A percentile compares a stretch with the other conserved stretches of the same genome.
Conservation (phyloP, 164 flowering plant genomes). For the Sedum album region DNA sequence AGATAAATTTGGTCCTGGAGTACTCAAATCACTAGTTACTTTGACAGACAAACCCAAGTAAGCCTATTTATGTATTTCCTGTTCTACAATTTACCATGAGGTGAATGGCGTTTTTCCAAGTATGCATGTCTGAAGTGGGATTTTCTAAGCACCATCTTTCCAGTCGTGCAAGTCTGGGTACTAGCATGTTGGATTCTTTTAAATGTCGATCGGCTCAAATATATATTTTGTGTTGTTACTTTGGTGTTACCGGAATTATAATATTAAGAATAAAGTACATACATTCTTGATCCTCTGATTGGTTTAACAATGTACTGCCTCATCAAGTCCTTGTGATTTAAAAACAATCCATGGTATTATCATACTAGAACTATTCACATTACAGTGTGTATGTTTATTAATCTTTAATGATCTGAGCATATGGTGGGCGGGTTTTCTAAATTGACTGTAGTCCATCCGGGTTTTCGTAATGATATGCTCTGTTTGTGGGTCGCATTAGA, state of each 20-base stretch:
- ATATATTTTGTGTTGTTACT: not conserved
- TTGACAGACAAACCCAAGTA: conserved; percentile 39
- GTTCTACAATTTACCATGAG: not conserved
- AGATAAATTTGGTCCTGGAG: conserved; percentile 66
- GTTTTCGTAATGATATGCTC: not conserved
- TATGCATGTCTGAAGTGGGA: not conserved
- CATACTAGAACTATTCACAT: not conserved
- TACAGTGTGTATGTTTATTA: too few relatives aligned
- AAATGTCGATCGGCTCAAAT: not conserved
- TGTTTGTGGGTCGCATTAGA: not conserved
- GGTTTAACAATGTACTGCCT: not conserved
- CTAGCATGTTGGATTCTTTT: not conserved
- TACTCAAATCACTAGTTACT: conserved; percentile 59
- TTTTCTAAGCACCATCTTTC: not conserved
- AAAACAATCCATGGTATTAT: not conserved
- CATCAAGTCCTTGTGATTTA: not conserved
- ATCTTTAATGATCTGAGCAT: conserved; percentile 1
- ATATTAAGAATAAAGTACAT: not conserved
- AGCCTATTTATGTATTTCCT: conserved; percentile 5
- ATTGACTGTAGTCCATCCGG: not conserved
- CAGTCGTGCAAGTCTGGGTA: not conserved
- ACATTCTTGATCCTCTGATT: not conserved
- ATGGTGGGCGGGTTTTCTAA: not conserved
- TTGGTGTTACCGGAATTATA: not conserved
- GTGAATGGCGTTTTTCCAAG: not conserved